Evolutionary conservation across 2,329 filamentous ascomycete genomes (phyloP).

Genomic region (Escovopsis sp.): DNA sequence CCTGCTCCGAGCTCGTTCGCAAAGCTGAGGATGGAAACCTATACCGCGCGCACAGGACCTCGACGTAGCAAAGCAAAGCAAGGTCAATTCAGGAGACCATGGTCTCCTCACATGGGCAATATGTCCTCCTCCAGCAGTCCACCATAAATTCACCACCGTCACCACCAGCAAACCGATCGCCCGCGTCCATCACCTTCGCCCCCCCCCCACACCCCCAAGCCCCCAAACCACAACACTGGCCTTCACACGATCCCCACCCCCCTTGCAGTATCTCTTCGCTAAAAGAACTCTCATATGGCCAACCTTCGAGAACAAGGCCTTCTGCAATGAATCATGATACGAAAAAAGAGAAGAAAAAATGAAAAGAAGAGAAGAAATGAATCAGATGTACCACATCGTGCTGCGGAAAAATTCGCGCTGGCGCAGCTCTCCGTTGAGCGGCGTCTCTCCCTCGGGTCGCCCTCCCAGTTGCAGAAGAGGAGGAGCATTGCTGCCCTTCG

Average conservation of each 20-base stretch:
- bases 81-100: background rate
- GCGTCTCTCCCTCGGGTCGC: constrained; percentile 7
- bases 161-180: constrained; percentile 21
- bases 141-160: too few species aligned
- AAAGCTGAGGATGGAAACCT: too few species aligned
- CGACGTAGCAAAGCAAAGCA: too few species aligned
- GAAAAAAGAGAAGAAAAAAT: too few species aligned
- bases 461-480: constrained; percentile 18
- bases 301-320: too few species aligned
- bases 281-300: too few species aligned
- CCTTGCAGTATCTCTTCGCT: background rate
- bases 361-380: background rate
- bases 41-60: too few species aligned
- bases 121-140: constrained; percentile 18
- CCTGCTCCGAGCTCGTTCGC: too few species aligned
- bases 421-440: constrained; percentile 14
- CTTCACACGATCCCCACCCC: background rate
- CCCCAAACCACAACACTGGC: background rate
- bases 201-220: background rate
- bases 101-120: constrained; percentile 5
- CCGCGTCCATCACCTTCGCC: background rate
- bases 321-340: too few species aligned
- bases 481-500: constrained; percentile 13
- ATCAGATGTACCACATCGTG: constrained; percentile 31
- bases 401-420: constrained; percentile 21